Base-by-base conservation (phyloP, 176 grass and related monocot species). In the Guadua angustifolia region DNA sequence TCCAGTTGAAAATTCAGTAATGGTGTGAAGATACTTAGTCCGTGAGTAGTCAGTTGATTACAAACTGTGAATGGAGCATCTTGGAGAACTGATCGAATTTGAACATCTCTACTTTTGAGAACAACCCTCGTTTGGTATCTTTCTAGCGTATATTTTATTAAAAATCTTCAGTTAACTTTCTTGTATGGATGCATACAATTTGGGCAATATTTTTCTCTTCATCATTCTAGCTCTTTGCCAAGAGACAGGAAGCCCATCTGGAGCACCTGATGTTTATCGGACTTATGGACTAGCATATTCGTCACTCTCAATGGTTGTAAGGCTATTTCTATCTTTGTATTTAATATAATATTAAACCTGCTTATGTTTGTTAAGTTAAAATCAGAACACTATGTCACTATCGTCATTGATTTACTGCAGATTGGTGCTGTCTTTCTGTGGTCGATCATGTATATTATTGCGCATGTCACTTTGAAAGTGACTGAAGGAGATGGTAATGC, bases 201-300 rank as follows among this genome's bases (percentile, higher is more conserved):
- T 90, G 74, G 96, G 93, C 60, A 95, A 92, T 62, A 86, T 94
- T 87, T 92, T 93, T 46, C 84, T 95, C 44, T 92, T 98, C 79
- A 79, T 98, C 79, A 82, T 98, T 69, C 96, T 91, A 83, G 71
- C 91, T 78, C 89, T 98, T 66, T 98, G 93, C 79, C 92, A 98
- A 74, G 96, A 98, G 89, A 92, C 88, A 62, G 89, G 91, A 42
- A 98, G 91, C 43, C 96, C 96, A 0, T 98, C 92, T 62, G 93
- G 96, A 74, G 83, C 61, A 42, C 83, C 91, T 57, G 87, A 87
- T 65, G 81, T 75, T 67, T 98, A 93, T 45, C 76, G 72, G 50
- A 87, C 83, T 11, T 87, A 92, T 65, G 91, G 93, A 61, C 64
- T 98, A 26, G 89, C 85, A 15, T 95, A 98, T 79, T 88, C 85